phyloP scores from a whole-genome alignment of 2,329 filamentous ascomycete genomes.

The Fusarium metavorans region DNA sequence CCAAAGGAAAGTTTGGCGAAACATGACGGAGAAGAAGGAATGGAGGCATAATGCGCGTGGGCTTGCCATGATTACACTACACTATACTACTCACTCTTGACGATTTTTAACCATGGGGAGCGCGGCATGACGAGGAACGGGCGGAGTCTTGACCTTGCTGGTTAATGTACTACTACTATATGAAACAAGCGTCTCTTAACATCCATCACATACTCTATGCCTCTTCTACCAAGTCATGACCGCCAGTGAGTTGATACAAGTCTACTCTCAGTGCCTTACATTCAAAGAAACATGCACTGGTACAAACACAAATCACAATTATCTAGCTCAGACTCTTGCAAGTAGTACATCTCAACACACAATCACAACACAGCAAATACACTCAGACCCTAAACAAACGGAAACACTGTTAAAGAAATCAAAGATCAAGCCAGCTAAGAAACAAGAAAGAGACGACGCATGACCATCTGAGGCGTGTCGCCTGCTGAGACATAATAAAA shows the following conservation, averaged over 20 bases:
- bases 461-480: conserved; percentile 46
- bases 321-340: conserved; percentile 10
- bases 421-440: conserved; percentile 55
- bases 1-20: background rate
- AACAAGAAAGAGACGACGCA: conserved; percentile 50
- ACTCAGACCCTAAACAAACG: conserved; percentile 36
- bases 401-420: conserved; percentile 46
- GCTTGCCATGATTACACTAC: conserved; percentile 22
- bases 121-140: conserved; percentile 12
- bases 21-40: background rate
- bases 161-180: conserved; percentile 40
- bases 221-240: background rate
- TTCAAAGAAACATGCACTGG: background rate
- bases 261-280: background rate
- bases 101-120: conserved; percentile 23
- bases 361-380: background rate
- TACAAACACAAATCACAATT: background rate
- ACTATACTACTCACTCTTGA: conserved; percentile 29
- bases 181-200: conserved; percentile 35
- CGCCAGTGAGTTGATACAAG: background rate
- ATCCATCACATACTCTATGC: conserved; percentile 9
- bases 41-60: conserved; percentile 15
- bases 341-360: background rate
- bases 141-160: conserved; percentile 35
- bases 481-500: conserved; percentile 49